These are phyloP conservation scores for Hemileccinum rubropunctum DNA, from an alignment of 768 basidiomycete species.

Conservation along the genomic window DNA sequence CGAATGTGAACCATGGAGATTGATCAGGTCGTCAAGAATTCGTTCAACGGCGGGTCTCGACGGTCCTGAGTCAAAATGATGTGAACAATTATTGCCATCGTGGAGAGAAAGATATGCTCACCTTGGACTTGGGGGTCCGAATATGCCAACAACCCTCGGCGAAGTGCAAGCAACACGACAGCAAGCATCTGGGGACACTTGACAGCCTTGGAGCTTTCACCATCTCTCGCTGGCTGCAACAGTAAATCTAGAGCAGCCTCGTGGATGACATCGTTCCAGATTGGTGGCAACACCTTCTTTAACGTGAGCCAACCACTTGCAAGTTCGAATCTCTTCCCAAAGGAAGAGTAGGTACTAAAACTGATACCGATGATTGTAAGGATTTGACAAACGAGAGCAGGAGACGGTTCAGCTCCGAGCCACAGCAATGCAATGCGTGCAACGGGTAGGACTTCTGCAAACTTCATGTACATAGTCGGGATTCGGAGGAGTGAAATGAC, in stretches of 20 bases:
- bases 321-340: conserved; percentile 79
- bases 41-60: conserved; percentile 17
- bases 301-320: conserved; percentile 82
- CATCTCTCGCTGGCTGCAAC: conserved; percentile 41
- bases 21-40: conserved; percentile 66
- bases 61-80: conserved; percentile 17
- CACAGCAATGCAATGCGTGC: conserved; percentile 78
- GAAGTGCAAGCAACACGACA: conserved; percentile 67
- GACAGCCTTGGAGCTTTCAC: conserved; percentile 31
- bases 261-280: conserved; percentile 71
- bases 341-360: conserved; percentile 54
- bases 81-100: not conserved
- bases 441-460: conserved; percentile 70
- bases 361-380: conserved; percentile 58
- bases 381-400: conserved; percentile 55
- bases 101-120: not conserved
- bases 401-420: conserved; percentile 71
- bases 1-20: conserved; percentile 59
- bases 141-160: conserved; percentile 46
- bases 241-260: conserved; percentile 67
- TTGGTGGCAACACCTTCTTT: conserved; percentile 59
- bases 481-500: conserved; percentile 61
- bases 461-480: conserved; percentile 61
- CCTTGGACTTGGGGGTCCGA: conserved; percentile 19
- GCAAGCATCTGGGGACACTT: conserved; percentile 69